Base-by-base conservation (phyloP, 495 filamentous ascomycete species). In the Tuber microsphaerosporum region DNA sequence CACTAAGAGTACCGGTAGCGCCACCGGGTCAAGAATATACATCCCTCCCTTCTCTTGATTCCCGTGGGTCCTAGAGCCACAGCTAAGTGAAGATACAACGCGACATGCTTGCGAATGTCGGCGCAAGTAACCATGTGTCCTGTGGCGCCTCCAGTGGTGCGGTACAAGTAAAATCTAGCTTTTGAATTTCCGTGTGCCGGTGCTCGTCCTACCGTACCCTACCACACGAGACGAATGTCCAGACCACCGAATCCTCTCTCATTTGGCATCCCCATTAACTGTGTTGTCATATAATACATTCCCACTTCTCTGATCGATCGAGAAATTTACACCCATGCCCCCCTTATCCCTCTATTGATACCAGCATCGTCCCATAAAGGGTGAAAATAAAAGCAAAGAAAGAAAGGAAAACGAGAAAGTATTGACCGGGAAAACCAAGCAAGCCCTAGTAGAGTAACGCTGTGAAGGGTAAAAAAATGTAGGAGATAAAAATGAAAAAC, bases 381-480 rank as follows among this genome's bases (percentile, higher is more conserved):
- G 26, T 31, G 4, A 34, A 65, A 65, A 31, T 19, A 31, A 80
- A 68, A 71, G 41, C 20, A 74, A 74, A 71, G 69, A 56, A 46
- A 43, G 26, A 16, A 73, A 72, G 46, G n/a, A n/a, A 26, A n/a
- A 61, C 19, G n/a, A 76, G 9, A 73, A 74, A 71, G 41, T 9
- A 41, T 26, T 19, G 71, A n/a, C 72, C 45, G 5, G 9, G 17
- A 61, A 70, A 73, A 56, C 26, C 17, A 71, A 56, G 37, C 34
- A 31, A 48, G 72, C 61, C 46, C 39, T 16, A 73, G 37, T 61
- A 34, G 10, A 73, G 48, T 39, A 39, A n/a, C 6, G 71, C 37
- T 31, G 26, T 31, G 31, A 71, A 71, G 39, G n/a, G n/a, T n/a
- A 9, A 39, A 70, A 71, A 56, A 73, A 31, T 69, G 46, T 19